Base-by-base conservation (phyloP, 2,329 filamentous ascomycete genomes). In the Stagonosporopsis chrysanthemi region DNA sequence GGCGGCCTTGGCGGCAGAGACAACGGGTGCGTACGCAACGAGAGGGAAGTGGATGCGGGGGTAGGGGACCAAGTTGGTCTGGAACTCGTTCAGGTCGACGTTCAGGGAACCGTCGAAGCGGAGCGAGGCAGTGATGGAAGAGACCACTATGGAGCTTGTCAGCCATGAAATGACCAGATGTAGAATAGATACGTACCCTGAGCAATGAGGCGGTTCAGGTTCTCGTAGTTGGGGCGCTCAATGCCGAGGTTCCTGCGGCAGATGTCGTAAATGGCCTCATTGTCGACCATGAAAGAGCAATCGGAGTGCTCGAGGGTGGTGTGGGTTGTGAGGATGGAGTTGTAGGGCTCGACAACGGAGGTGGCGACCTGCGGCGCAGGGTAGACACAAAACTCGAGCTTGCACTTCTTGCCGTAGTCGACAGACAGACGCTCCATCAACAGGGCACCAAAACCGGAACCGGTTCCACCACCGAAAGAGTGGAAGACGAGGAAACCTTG, bases 341-440 rank as follows among this genome's bases (percentile, higher is more conserved):
- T 99, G 88, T 99, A 99, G 60, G 95, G 95, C 88, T 99, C 95
- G 66, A 99, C 95, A 61, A 99, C 94, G 41, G 95, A 96, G 74
- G 94, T 97, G 70, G 94, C 92, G 69, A 95, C 95, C 84, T 97
- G 93, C 60, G 95, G 95, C 70, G 95, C 93, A 75, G 95, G 95
- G 85, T 99, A 99, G 76, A 99, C 93, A 76, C 92, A 97, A 86
- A 99, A 99, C 83, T 99, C 95, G 65, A 99, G 88, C 89, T 99
- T 99, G 87, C 91, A 96, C 90, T 99, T 99, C 90, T 99, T 99
- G 85, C 95, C 94, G 78, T 97, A 99, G 83, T 99, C 95, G 75
- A 97, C 91, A 33, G 95, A 98, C 62, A 99, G 88, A 78, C 95
- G 94, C 86, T 99, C 95, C 92, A 99, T 96, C 73, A 99, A 86